These are phyloP conservation scores for Colletotrichum musae DNA, from an alignment of 2,329 filamentous ascomycete species.

Conservation along the genomic window DNA sequence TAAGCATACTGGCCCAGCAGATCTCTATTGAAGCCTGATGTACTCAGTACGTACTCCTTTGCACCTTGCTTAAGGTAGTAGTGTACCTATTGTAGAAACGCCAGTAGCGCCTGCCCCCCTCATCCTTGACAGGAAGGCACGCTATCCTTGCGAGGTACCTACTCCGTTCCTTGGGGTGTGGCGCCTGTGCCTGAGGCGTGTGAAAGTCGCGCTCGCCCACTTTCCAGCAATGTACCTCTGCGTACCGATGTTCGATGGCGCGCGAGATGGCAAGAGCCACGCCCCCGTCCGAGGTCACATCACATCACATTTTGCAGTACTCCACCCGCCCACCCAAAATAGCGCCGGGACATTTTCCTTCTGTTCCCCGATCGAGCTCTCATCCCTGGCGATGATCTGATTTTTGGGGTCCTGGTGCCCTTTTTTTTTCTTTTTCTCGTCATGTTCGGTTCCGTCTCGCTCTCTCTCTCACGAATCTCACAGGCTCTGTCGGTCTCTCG, in stretches of 20 bases:
- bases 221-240: neutral
- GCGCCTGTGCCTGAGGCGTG: slow-evolving; percentile 2
- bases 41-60: no score
- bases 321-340: slow-evolving; percentile 35
- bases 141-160: neutral
- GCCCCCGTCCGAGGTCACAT: neutral
- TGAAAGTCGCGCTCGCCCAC: no score
- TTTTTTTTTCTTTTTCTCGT: slow-evolving; percentile 2
- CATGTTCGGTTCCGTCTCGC: slow-evolving; percentile 16
- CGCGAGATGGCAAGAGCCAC: neutral
- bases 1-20: neutral
- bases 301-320: neutral
- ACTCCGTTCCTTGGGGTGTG: neutral
- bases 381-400: slow-evolving; percentile 38
- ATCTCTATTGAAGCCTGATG: no score
- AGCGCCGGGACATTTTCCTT: slow-evolving; percentile 38
- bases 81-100: neutral
- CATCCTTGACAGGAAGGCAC: no score
- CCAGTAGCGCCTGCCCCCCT: neutral
- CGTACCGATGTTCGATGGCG: slow-evolving; percentile 1
- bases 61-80: neutral
- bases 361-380: slow-evolving; percentile 37
- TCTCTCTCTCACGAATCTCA: neutral
- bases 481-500: neutral
- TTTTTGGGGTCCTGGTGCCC: slow-evolving; percentile 23